These are phyloP conservation scores for Trichoderma oligosporum DNA, from an alignment of 2,329 filamentous ascomycete species.

Conservation along the genomic window DNA sequence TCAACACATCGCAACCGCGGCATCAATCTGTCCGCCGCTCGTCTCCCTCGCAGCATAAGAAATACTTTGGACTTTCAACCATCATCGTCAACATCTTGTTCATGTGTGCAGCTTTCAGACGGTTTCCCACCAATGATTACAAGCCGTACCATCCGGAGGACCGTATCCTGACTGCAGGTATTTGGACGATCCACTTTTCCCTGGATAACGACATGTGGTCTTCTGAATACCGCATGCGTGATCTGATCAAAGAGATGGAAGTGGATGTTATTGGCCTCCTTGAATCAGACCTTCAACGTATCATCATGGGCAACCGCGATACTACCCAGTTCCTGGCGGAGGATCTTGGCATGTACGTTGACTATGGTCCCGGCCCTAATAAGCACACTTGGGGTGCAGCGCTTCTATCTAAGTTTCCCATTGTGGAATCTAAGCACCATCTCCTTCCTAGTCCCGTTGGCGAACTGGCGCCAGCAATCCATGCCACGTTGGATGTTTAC, in stretches of 20 bases:
- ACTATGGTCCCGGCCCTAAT: conserved; percentile 95
- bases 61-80: conserved; percentile 56
- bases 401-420: conserved; percentile 93
- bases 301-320: conserved; percentile 99
- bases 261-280: conserved; percentile 95
- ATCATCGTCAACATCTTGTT: conserved; percentile 76
- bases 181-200: conserved; percentile 98
- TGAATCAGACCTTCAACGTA: conserved; percentile 88
- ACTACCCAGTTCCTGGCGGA: conserved; percentile 93
- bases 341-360: conserved; percentile 97
- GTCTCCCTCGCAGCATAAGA: conserved; percentile 43
- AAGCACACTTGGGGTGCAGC: conserved; percentile 98
- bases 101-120: conserved; percentile 75
- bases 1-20: conserved; percentile 49
- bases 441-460: conserved; percentile 89
- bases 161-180: conserved; percentile 86
- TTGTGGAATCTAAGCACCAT: conserved; percentile 94
- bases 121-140: conserved; percentile 92
- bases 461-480: conserved; percentile 91
- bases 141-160: conserved; percentile 83
- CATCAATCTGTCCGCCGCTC: conserved; percentile 33
- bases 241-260: conserved; percentile 89
- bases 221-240: conserved; percentile 87
- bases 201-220: conserved; percentile 99
- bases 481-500: conserved; percentile 93